Evolutionary conservation across 805 yeast species (phyloP).

Genomic region (Pichia pseudocactophila): DNA sequence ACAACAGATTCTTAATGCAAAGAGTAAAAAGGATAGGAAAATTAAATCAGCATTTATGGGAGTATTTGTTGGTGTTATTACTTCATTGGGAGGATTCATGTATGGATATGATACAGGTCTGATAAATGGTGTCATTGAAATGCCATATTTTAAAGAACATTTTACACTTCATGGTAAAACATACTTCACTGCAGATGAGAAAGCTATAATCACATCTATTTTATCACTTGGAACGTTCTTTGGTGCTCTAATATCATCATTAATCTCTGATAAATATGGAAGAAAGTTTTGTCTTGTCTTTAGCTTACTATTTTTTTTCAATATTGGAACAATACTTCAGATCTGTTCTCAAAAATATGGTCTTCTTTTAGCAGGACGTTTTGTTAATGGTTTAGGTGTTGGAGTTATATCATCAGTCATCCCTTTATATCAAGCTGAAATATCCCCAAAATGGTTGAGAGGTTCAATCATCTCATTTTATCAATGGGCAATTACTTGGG

Average conservation of each 20-base stretch:
- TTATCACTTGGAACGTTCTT: conserved; percentile 72
- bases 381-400: conserved; percentile 60
- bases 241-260: conserved; percentile 54
- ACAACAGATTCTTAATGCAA: neutral
- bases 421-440: conserved; percentile 77
- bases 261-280: conserved; percentile 63
- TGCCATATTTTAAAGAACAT: conserved; percentile 52
- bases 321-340: conserved; percentile 65
- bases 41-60: conserved; percentile 50
- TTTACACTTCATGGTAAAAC: conserved; percentile 40
- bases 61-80: conserved; percentile 63
- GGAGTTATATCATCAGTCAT: conserved; percentile 78
- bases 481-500: conserved; percentile 92
- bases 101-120: conserved; percentile 89
- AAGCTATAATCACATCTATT: conserved; percentile 69
- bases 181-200: conserved; percentile 48
- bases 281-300: conserved; percentile 57
- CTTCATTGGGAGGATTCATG: conserved; percentile 85
- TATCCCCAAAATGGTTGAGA: conserved; percentile 71
- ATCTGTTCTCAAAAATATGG: conserved; percentile 40
- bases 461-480: conserved; percentile 75
- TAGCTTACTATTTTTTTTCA: conserved; percentile 54
- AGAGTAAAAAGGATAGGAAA: conserved; percentile 8
- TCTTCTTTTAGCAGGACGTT: conserved; percentile 64
- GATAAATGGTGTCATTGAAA: conserved; percentile 69